A percentile compares a stretch with the other conserved stretches of the same genome.
Evolutionary conservation across 352 stramenopile species (phyloP).

Genomic region (Globisporangium echinulatum): DNA sequence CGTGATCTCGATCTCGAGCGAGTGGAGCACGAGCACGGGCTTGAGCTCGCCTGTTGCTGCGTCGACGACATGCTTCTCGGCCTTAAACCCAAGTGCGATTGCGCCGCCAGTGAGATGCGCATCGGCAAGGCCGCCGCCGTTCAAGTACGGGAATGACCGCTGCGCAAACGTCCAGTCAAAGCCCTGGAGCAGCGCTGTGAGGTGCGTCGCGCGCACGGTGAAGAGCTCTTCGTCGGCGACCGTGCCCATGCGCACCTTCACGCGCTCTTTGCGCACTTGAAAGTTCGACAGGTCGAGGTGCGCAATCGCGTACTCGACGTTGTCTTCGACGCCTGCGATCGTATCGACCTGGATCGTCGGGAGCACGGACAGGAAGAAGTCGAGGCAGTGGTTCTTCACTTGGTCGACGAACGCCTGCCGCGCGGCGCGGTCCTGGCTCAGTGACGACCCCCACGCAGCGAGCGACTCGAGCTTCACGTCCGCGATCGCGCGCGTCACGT

Average conservation of each 20-base stretch:
- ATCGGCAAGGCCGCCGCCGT: constrained; percentile 68
- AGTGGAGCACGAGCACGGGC: constrained; percentile 70
- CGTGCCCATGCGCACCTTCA: constrained; percentile 78
- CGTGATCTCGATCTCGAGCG: constrained; percentile 79
- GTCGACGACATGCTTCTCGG: constrained; percentile 61
- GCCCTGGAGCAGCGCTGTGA: constrained; percentile 72
- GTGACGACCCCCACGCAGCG: constrained; percentile 50
- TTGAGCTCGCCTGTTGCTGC: constrained; percentile 54
- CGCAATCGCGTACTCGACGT: constrained; percentile 70
- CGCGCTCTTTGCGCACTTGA: constrained; percentile 76
- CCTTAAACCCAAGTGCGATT: constrained; percentile 79
- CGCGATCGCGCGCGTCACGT: constrained; percentile 61
- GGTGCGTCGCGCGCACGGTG: constrained; percentile 64
- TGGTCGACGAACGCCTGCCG: constrained; percentile 72
- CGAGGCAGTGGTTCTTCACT: constrained; percentile 78
- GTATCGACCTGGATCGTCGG: constrained; percentile 80
- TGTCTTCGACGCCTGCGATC: constrained; percentile 71
- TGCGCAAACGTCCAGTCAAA: constrained; percentile 86
- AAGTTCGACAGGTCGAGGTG: constrained; percentile 81
- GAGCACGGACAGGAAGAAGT: constrained; percentile 84
- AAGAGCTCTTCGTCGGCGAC: constrained; percentile 77
- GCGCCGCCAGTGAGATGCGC: constrained; percentile 61
- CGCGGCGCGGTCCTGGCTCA: constrained; percentile 58
- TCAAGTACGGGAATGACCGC: constrained; percentile 84
- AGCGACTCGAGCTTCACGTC: constrained; percentile 70